These are phyloP conservation scores for Penicillium desertorum DNA, from an alignment of 495 filamentous ascomycete genomes.

Conservation along the genomic window DNA sequence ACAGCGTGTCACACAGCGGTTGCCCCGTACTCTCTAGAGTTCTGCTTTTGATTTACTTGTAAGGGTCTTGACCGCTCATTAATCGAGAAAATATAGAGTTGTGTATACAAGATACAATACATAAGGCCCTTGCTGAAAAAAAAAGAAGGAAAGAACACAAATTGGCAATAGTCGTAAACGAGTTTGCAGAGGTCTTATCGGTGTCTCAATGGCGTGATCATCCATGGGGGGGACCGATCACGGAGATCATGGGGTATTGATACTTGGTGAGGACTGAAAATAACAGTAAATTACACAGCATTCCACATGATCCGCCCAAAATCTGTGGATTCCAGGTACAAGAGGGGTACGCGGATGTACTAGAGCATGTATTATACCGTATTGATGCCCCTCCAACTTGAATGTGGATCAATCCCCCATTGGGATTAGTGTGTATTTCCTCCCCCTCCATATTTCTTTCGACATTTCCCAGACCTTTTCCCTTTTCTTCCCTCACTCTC, in stretches of 20 bases:
- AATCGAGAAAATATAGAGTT: background rate
- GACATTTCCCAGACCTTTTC: conserved; percentile 23
- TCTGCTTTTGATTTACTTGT: background rate
- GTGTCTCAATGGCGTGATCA: conserved; percentile 14
- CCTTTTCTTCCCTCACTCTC: conserved; percentile 19
- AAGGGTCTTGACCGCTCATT: conserved; percentile 3
- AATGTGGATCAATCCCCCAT: conserved; percentile 10
- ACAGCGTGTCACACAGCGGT: conserved; percentile 2
- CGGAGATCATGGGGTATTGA: conserved; percentile 9
- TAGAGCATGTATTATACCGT: background rate
- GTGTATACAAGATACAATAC: background rate
- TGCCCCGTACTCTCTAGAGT: conserved; percentile 1
- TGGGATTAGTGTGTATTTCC: conserved; percentile 22
- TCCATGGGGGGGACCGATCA: conserved; percentile 3
- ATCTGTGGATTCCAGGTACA: background rate
- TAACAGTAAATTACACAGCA: conserved; percentile 9
- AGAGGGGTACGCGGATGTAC: background rate
- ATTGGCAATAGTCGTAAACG: conserved; percentile 1
- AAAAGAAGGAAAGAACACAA: background rate
- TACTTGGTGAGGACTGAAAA: background rate
- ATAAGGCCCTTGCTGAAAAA: background rate
- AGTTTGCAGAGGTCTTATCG: conserved; percentile 5
- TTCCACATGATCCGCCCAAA: background rate
- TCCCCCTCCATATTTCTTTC: conserved; percentile 36
- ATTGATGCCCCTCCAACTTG: conserved; percentile 27